Evolutionary conservation across 1,139 yeast genomes (phyloP), one percentile per base, ranked within the genome.

Genomic region (Hyphopichia fennica): DNA sequence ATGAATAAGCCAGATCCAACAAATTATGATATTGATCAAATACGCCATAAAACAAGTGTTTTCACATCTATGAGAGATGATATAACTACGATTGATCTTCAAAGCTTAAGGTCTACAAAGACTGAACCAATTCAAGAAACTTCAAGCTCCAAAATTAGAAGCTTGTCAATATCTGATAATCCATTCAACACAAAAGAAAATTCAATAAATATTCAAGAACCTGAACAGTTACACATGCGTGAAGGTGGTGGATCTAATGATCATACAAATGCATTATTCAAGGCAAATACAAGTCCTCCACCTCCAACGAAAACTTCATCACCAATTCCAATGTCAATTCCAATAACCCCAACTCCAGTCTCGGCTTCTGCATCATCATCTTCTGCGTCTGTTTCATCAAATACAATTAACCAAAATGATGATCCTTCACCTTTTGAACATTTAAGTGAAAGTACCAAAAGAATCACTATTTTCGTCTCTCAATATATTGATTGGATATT

Each of bases 401-500:
- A 25, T 7, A 17, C 27, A 28, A 20, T 36, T 13, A 5, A 28
- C n/a, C 16, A 7, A 10, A 25, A 13, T 2, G 39, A 32, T 16
- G 31, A 31, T 19, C 18, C 31, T 16, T 10, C 31, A 20, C 41
- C 41, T 5, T 27, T 33, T 27, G 37, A 39, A 8, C 40, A 47
- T 25, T 39, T 52, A 34, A 42, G 42, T 23, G 51, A 52, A 13
- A 35, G 45, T 19, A 41, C 58, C 17, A 54, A 63, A 41, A 46
- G 45, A 5, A 59, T 75, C 11, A 73, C 75, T 2, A 54, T 72
- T 7, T 70, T 72, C 45, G 59, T 77, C 7, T 61, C 72, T 3
- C 62, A 63, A 25, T 65, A 80, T 51, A 70, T 82, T 43, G 89
- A 84, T 57, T 82, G 84, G 79, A 48, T 75, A 14, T 56, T 81